Evolutionary conservation across 805 yeast species (phyloP), one percentile per base, ranked within the genome.

Genomic region (Metschnikowia lachancei): DNA sequence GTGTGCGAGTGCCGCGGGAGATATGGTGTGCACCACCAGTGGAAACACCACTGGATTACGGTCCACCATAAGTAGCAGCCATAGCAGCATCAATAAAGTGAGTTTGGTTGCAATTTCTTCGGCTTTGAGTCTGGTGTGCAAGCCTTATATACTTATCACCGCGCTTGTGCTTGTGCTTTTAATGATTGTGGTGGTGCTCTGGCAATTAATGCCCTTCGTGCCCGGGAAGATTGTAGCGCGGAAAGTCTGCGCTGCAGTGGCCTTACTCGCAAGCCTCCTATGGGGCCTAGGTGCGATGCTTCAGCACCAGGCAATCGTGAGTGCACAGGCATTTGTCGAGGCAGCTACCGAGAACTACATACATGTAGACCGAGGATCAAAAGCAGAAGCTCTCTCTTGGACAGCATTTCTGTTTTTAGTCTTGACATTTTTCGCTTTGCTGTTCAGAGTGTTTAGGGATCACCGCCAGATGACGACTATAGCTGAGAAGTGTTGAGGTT

Each of bases 271-370:
- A 16, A 47, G 48, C 16, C 58, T 82, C 3, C 36, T 81, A 2
- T 82, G 86, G 85, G 87, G 85, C 0, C 62, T 81, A 24, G 86
- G 86, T 2, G 70, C 86, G 0, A 81, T 82, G 77, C 75, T 85
- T 69, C 75, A 75, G 41, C 81, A 80, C 54, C 80, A 82, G 41
- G 84, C 85, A 0, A 70, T 74, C 0, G 66, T 66, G 32, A 65
- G 82, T 2, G 72, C 77, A 4, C 54, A 58, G 7, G 53, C 59
- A n/a, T 57, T 82, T 28, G 70, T 79, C 0, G 72, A 74, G 2
- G 62, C 68, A 1, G 72, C 84, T 11, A 78, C 84, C 16, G 70
- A 81, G 76, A 65, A 70, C 0, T 69, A 78, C 11, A 59, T 83
- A 0, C 46, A 58, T 11, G 78, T 76, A 1, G 53, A 59, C 14